Evolutionary conservation across 1,284 basidiomycete genomes (phyloP).

Genomic region (Gomphus bonarii): DNA sequence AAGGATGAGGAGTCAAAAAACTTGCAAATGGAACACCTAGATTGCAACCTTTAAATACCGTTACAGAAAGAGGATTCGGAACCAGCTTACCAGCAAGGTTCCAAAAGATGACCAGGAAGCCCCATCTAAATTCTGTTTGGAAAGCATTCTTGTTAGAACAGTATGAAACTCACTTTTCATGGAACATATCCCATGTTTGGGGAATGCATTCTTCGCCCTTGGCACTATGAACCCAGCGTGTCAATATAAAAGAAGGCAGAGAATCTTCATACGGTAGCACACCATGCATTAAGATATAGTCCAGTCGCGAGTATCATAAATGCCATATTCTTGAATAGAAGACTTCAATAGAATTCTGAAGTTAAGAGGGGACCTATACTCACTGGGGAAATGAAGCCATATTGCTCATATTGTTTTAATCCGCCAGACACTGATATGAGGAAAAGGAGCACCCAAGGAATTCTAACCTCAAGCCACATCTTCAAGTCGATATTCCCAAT

Average conservation of each 20-base stretch:
- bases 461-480: slow-evolving; percentile 98
- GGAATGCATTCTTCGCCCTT: slow-evolving; percentile 97
- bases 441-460: slow-evolving; percentile 96
- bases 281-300: slow-evolving; percentile 96
- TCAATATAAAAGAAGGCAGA: not conserved
- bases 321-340: slow-evolving; percentile 70
- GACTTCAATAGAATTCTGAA: not conserved
- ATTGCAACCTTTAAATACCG: not conserved
- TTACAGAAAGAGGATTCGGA: not conserved
- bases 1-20: slow-evolving; percentile 7
- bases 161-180: slow-evolving; percentile 63
- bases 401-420: slow-evolving; percentile 90
- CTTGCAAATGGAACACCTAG: slow-evolving; percentile 59
- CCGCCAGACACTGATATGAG: slow-evolving; percentile 87
- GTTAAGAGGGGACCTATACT: slow-evolving; percentile 19
- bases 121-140: slow-evolving; percentile 39
- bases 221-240: slow-evolving; percentile 27
- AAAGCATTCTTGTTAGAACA: slow-evolving; percentile 10
- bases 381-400: slow-evolving; percentile 88
- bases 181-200: slow-evolving; percentile 99
- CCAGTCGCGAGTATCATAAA: slow-evolving; percentile 96
- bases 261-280: slow-evolving; percentile 15
- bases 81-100: slow-evolving; percentile 78
- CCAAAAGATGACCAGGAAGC: slow-evolving; percentile 95
- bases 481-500: slow-evolving; percentile 93